Evolutionary conservation across 305 asterid species (phyloP), one percentile per base, ranked within the genome.

Genomic region (Caryopteris hybrid): DNA sequence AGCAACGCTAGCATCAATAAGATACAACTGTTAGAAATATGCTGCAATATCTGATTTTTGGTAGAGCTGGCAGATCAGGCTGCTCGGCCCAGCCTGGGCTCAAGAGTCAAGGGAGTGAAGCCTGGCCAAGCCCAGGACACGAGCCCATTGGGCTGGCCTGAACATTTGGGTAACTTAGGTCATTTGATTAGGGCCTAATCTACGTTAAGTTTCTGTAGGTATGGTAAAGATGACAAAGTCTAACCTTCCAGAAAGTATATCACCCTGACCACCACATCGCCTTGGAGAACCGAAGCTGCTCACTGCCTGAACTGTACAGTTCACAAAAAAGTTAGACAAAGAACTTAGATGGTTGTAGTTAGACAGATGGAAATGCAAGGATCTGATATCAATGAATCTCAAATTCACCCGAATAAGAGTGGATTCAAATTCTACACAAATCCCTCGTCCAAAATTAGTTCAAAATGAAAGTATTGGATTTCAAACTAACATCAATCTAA

Each of bases 261-360:
- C 97, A 42, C 99, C 99, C 79, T 93, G 99, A 73, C 99, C 99
- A 70, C 99, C 97, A 77, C 99, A 93, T 34, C 99, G 96, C 16
- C 99, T 92, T 29, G 95, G 99, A 55, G 99, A 90, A 66, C 97
- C 97, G 47, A 83, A 90, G 17, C 64, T 70, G 68, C 85, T 81
- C 58, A 93, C 97, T 11, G 89, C 77, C 60, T 69, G 71, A 71
- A 86, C 97, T 93, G 86, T 60, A 79, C 22, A 34, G 34, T 46
- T 8, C 17, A 48, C 42, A 17, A 55, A 33, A 71, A 12, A 27
- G 2, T 36, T 36, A 36, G 41, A 6, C 1, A 36, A 36, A 10
- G 11, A 36, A 6, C 41, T 36, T 36, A 36, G 41, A 36, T 36
- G 41, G 6, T 1, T 31, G 36, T 31, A 31, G 4, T 31, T 31